Percentiles rank a stretch among this genome's conserved stretches.
Conservation (phyloP, 352 stramenopile species). For the Phytopythium vexans region DNA sequence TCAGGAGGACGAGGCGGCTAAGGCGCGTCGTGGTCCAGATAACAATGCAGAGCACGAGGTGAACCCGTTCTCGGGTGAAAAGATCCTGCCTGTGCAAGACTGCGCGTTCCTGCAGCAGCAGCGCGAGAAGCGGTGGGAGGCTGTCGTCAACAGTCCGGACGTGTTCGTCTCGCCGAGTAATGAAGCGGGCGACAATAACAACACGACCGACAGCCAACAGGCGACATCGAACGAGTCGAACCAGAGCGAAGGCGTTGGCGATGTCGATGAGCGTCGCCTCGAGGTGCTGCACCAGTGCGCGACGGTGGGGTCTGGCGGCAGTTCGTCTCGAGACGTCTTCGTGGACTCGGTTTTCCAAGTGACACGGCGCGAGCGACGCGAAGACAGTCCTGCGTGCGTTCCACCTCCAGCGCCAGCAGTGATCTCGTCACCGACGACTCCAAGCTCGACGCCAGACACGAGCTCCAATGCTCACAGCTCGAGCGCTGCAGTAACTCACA, state of each 20-base stretch:
- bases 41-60: conserved; percentile 26
- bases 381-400: background rate
- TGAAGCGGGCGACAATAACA: conserved; percentile 9
- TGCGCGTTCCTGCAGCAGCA: conserved; percentile 57
- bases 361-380: background rate
- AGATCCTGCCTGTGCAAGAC: conserved; percentile 59
- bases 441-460: too few relatives aligned
- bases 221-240: background rate
- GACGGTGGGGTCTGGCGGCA: conserved; percentile 38
- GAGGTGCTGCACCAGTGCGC: conserved; percentile 75
- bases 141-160: conserved; percentile 45
- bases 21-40: background rate
- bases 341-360: conserved; percentile 43
- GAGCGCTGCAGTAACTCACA: too few relatives aligned
- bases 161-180: background rate
- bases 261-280: conserved; percentile 46
- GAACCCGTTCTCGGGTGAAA: conserved; percentile 71
- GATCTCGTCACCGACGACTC: too few relatives aligned
- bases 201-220: conserved; percentile 11
- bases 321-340: conserved; percentile 40
- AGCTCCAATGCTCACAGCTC: too few relatives aligned
- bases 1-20: conserved; percentile 36
- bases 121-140: conserved; percentile 62
- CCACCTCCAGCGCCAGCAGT: conserved; percentile 2
- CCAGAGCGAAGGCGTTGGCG: background rate